Base-by-base conservation (phyloP, 768 basidiomycete genomes). In the Ephemerocybe angulata region DNA sequence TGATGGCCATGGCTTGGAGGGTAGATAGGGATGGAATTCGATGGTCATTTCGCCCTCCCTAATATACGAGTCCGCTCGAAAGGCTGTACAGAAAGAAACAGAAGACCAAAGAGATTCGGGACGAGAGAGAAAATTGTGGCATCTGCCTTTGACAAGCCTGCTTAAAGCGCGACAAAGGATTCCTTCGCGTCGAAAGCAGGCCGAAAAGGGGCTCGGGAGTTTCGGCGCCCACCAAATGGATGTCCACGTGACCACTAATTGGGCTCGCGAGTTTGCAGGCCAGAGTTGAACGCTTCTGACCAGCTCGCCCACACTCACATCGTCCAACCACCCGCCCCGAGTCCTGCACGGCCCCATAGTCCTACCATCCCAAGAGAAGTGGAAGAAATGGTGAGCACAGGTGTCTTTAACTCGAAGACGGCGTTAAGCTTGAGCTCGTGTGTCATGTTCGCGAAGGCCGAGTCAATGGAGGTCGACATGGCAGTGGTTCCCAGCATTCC, bases 201-300 rank as follows among this genome's bases (percentile, higher is more conserved):
- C 3, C 25, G 44, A 28, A 22, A 4, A 22, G 7, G 11, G 13
- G 13, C 11, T 24, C 11, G 10, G 13, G 8, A 19, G 27, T 19
- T 8, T 25, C 42, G 42, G 42, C 42, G 4, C 15, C 15, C 27
- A 4, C 7, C 28, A 21, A 50, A 54, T 54, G 50, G 44, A 41
- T 6, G 13, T 51, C 7, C 68, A 69, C 68, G 66, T 69, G 68
- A 66, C 48, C 38, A 30, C 57, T 69, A 67, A 69, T 67, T 67
- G 68, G 57, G 57, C 58, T 65, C 58, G 56, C 51, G 60, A 61
- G 64, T 60, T 54, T 56, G 40, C 33, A 54, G 60, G 58, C 37
- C 30, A 27, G 50, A 29, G 35, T 35, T 38, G 13, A 35, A 27
- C 35, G 43, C 53, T 54, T 54, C 44, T 48, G 15, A 17, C 25